Evolutionary conservation across 78 protist species (phyloP).

Genomic region (Acrasis kona): DNA sequence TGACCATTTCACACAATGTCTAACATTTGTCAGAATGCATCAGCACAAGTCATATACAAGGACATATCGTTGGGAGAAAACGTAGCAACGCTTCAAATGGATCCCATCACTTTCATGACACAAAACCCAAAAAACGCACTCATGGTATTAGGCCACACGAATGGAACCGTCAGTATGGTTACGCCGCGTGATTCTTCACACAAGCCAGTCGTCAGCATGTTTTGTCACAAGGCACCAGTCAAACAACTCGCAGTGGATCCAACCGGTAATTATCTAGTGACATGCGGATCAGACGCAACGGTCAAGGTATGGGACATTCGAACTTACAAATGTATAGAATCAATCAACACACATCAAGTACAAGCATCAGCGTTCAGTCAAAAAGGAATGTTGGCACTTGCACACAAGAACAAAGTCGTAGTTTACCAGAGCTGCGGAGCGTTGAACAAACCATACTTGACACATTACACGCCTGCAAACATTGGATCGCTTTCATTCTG

Average conservation of each 20-base stretch:
- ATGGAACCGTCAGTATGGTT: constrained; percentile 79
- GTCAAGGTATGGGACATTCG: constrained; percentile 91
- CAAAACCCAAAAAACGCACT: constrained; percentile 80
- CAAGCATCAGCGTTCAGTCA: constrained; percentile 46
- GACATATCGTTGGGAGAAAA: constrained; percentile 61
- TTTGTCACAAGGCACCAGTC: constrained; percentile 59
- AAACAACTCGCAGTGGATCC: constrained; percentile 34
- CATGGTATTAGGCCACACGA: constrained; percentile 65
- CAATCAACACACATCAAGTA: constrained; percentile 9
- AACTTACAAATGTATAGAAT: constrained; percentile 60
- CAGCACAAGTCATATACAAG: not conserved
- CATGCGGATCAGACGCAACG: constrained; percentile 60
- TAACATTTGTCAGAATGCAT: not conserved
- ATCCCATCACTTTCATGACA: constrained; percentile 14
- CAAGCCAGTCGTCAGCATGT: constrained; percentile 45
- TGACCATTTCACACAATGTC: not conserved
- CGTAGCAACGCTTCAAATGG: constrained; percentile 27
- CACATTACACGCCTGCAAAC: not conserved
- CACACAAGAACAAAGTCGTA: constrained; percentile 28
- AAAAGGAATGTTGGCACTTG: constrained; percentile 75
- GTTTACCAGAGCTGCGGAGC: constrained; percentile 38
- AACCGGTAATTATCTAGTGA: constrained; percentile 54
- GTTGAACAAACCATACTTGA: not conserved
- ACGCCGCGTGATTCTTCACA: constrained; percentile 46
- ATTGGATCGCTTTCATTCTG: constrained; percentile 44